Evolutionary conservation across 169 alveolate species (phyloP).

Genomic region (Eimeria praecox): DNA sequence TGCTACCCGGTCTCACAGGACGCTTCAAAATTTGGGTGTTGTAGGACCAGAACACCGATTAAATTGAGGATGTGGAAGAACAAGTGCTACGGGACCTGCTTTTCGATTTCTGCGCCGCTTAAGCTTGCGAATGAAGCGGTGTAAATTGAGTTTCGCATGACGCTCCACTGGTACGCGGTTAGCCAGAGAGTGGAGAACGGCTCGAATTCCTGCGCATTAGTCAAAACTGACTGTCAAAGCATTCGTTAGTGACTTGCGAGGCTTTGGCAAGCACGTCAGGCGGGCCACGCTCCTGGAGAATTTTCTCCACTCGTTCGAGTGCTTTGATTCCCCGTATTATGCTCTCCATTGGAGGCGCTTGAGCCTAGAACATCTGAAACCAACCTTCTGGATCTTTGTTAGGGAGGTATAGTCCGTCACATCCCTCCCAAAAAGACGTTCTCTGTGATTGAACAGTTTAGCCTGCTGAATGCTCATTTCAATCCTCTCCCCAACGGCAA

Average conservation of each 20-base stretch:
- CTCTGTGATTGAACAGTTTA: conserved; percentile 92
- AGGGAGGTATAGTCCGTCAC: conserved; percentile 93
- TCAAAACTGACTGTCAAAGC: background rate
- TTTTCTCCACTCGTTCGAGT: conserved; percentile 59
- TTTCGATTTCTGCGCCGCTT: conserved; percentile 88
- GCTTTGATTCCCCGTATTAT: background rate
- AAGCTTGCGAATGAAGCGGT: conserved; percentile 92
- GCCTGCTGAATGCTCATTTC: conserved; percentile 91
- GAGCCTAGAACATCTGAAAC: conserved; percentile 18
- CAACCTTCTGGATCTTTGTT: conserved; percentile 70
- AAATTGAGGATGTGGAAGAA: background rate
- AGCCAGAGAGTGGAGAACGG: conserved; percentile 95
- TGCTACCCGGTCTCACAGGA: background rate
- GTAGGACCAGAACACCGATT: background rate
- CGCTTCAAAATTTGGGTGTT: background rate
- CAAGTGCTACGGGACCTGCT: conserved; percentile 22
- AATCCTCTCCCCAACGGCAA: conserved; percentile 90
- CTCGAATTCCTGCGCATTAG: conserved; percentile 92
- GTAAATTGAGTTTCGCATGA: conserved; percentile 90
- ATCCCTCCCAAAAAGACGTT: conserved; percentile 92
- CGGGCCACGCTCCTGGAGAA: conserved; percentile 80
- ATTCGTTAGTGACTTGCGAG: conserved; percentile 86
- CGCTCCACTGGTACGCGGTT: conserved; percentile 93
- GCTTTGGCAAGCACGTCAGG: conserved; percentile 85
- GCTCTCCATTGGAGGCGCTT: background rate